Conservation (phyloP, 2,329 filamentous ascomycete genomes). For the Rutstroemia sp. region DNA sequence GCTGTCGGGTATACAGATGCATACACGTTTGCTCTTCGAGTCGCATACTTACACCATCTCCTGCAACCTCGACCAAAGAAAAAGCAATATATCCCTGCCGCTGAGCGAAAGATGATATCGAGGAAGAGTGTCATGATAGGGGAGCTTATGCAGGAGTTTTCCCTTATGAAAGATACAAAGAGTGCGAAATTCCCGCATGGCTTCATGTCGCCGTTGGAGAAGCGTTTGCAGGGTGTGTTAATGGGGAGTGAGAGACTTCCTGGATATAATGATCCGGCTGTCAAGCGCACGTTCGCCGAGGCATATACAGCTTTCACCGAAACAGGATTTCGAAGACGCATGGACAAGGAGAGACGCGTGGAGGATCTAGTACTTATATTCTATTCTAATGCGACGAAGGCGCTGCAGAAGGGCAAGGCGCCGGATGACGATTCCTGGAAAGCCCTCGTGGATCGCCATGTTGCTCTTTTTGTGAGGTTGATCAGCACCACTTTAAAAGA, state of each 20-base stretch:
- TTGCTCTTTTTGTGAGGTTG: conserved; percentile 87
- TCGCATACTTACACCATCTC: conserved; percentile 87
- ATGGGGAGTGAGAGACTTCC: conserved; percentile 75
- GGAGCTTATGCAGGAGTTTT: conserved; percentile 87
- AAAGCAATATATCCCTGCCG: conserved; percentile 65
- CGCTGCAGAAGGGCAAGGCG: conserved; percentile 69
- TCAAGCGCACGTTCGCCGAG: conserved; percentile 90
- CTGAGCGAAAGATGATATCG: conserved; percentile 40
- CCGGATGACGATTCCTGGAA: conserved; percentile 85
- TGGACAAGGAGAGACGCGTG: conserved; percentile 88
- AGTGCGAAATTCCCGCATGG: conserved; percentile 64
- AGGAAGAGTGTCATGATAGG: conserved; percentile 66
- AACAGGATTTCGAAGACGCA: conserved; percentile 75
- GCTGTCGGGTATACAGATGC: conserved; percentile 67
- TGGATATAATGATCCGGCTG: conserved; percentile 81
- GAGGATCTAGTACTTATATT: conserved; percentile 94
- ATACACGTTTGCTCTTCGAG: conserved; percentile 71
- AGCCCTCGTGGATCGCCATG: conserved; percentile 83
- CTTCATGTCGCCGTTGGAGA: conserved; percentile 60
- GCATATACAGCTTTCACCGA: conserved; percentile 93
- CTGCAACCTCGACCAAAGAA: conserved; percentile 85
- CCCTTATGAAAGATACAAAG: conserved; percentile 57
- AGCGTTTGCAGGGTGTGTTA: conserved; percentile 38
- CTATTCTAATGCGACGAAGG: conserved; percentile 89
- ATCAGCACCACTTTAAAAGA: conserved; percentile 73